phyloP scores from a whole-genome alignment of 2,329 filamentous ascomycete genomes.

The Cladorrhinum sp. region DNA sequence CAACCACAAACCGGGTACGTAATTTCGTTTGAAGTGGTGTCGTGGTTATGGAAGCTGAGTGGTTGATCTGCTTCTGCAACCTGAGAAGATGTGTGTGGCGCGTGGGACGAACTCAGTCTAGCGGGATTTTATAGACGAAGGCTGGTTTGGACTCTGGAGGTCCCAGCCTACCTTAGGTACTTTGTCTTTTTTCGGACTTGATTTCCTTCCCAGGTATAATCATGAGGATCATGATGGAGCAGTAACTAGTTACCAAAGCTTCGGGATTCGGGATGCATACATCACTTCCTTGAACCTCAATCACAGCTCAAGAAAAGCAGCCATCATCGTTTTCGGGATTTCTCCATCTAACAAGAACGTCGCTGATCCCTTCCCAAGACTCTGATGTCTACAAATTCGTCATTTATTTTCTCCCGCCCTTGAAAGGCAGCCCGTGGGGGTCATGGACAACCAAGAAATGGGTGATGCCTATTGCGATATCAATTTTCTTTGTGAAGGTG shows the following conservation, averaged over 20 bases:
- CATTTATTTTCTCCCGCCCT: background rate
- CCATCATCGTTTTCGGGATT: too few relatives aligned
- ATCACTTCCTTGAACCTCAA: too few relatives aligned
- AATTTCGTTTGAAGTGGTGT: slow-evolving; percentile 20
- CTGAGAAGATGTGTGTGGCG: slow-evolving; percentile 1
- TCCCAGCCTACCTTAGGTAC: too few relatives aligned
- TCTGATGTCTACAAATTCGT: too few relatives aligned
- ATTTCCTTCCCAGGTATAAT: too few relatives aligned
- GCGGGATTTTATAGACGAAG: background rate
- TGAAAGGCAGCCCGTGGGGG: background rate
- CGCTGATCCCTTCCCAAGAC: too few relatives aligned
- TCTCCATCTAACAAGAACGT: too few relatives aligned
- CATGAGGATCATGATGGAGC: too few relatives aligned
- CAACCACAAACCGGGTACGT: slow-evolving; percentile 19
- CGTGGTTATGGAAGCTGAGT: slow-evolving; percentile 10
- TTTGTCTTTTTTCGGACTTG: too few relatives aligned
- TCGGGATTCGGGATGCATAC: too few relatives aligned
- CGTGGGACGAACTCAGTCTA: background rate
- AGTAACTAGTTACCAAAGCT: too few relatives aligned
- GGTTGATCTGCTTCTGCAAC: slow-evolving; percentile 9
- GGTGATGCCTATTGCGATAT: background rate
- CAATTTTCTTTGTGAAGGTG: background rate
- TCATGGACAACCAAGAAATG: background rate
- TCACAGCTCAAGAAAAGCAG: too few relatives aligned
- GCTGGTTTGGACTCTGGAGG: background rate